Base-by-base conservation (phyloP, 176 grass and related monocot genomes). In the Miscanthus lutarioriparius region DNA sequence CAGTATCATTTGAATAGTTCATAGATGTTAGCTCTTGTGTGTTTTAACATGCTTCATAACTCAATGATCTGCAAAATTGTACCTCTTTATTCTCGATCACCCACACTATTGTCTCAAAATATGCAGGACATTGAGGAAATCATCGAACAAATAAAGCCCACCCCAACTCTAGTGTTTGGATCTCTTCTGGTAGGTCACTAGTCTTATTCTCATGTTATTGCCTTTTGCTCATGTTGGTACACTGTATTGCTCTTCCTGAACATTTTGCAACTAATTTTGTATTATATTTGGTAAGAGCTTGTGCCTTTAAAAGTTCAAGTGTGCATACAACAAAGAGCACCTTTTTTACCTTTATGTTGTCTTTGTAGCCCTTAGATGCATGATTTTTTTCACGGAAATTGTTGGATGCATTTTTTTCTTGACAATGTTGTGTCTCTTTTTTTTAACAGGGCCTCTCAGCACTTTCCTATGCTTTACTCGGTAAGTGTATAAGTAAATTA, bases 61-160 rank as follows among this genome's bases (percentile, higher is more conserved):
- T 48, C 75, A 68, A 74, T 4, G 10, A 8, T 80, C 36, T 26
- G 67, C 12, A 13, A 36, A 74, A 58, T 16, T n/a, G 39, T 22
- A 47, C 64, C 48, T 70, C 70, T 17, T 53, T 66, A 54, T 67
- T 87, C 19, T 75, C 22, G 32, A 23, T 38, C 23, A n/a, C 49
- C 10, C 32, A 75, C 73, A 73, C 22, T 61, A 83, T 70, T 82
- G 7, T 70, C 74, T 88, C 82, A 6, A 82, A 82, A 56, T 83
- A 17, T 89, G 78, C 88, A 98, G 96, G 96, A 98, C 15, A 70
- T 90, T 64, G 93, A 98, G 86, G 91, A 90, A 92, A 96, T 98
- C 73, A 78, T 98, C 6, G 86, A 88, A 77, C 91, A 83, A 86
- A 91, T 99, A 88, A 99, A 94, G 59, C 85, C 81, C 82, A 96